Evolutionary conservation across 2,329 filamentous ascomycete species (phyloP).

Genomic region (Colletotrichum viniferum): DNA sequence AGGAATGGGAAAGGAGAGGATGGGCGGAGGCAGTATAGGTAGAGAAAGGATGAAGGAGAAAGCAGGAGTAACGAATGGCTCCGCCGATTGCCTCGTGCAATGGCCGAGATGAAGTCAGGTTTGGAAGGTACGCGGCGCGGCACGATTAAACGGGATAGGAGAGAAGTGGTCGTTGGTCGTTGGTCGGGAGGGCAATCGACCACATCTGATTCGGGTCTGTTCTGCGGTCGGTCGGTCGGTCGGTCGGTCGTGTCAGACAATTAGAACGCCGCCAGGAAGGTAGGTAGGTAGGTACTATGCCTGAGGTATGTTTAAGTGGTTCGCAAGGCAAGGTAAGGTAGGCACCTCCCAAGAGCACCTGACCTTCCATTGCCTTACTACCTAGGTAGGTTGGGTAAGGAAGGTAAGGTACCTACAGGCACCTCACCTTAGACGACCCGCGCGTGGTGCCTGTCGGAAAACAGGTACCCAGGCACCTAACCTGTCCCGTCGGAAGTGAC

Average conservation of each 20-base stretch:
- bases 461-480: background rate
- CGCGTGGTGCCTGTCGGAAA: background rate
- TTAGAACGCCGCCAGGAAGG: background rate
- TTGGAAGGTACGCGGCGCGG: background rate
- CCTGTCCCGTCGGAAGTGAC: background rate
- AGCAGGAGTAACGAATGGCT: background rate
- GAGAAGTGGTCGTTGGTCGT: background rate
- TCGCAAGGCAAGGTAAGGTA: background rate
- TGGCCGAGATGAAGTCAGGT: background rate
- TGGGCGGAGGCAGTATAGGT: background rate
- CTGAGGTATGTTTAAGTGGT: background rate
- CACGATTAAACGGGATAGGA: slow-evolving; percentile 9
- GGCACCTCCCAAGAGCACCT: background rate
- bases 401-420: background rate
- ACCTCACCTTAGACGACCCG: background rate
- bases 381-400: background rate
- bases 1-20: background rate
- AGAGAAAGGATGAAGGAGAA: background rate
- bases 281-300: background rate
- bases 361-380: background rate
- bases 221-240: background rate
- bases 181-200: background rate
- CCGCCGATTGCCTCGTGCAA: background rate
- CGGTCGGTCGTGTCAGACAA: background rate
- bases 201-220: background rate